Base-by-base conservation (phyloP, 2,329 filamentous ascomycete genomes). In the Colletotrichum incanum region DNA sequence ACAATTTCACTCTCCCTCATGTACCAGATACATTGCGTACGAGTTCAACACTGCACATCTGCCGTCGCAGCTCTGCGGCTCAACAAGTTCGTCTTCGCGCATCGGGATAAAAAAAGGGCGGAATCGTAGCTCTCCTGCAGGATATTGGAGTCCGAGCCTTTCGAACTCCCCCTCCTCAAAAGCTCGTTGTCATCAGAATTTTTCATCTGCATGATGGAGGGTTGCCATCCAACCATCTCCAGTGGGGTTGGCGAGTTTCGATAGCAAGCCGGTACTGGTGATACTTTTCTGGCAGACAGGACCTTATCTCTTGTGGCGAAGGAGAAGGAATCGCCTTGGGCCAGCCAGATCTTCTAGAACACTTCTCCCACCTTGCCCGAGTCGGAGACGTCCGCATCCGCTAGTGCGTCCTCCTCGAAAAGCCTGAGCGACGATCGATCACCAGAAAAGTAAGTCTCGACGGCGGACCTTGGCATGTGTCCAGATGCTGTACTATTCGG, bases 301-400 rank as follows among this genome's bases (percentile, higher is more conserved):
- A 60, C 47, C 47, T 71, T 55, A 62, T 67, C 63, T 61, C 20
- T 49, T 26, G 63, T 61, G 63, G 63, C 63, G 41, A 71, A 54
- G 31, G 31, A 50, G 39, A 47, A n/a, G 45, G 28, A 20, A 45
- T 47, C 26, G n/a, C 23, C 52, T n/a, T 16, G 11, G 11, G 45
- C 34, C 28, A n/a, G 34, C 60, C 20, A 52, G 61, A 55, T 56
- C 55, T 71, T 71, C 67, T 71, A 54, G 67, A 71, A 71, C 31
- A n/a, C 41, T 71, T 71, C 67, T 71, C 45, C 56, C 52, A 43
- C 55, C 56, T 62, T 71, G 47, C 67, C 67, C 39, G 12, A 67
- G 49, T 67, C 20, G 63, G 63, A 23, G 23, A 62, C 47, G 67
- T 56, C 47, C 31, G 63, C 67, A 62, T 55, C 49, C 28, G 3